These are phyloP conservation scores for Endoconidiophora polonica DNA, from an alignment of 2,329 filamentous ascomycete species.

Conservation along the genomic window DNA sequence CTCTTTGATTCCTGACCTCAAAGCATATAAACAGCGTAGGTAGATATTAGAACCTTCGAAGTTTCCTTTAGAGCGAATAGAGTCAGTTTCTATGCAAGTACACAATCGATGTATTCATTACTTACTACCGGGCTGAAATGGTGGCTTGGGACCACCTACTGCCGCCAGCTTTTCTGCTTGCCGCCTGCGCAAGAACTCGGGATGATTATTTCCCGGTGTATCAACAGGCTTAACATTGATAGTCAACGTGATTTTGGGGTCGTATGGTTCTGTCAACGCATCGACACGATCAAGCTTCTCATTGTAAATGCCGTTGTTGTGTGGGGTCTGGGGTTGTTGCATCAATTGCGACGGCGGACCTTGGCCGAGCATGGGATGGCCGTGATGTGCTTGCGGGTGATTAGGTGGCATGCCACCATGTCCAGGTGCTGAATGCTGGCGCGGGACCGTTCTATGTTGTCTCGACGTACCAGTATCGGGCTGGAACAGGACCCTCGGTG, in stretches of 20 bases:
- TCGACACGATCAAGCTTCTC: constrained; percentile 11
- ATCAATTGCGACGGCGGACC: constrained; percentile 2
- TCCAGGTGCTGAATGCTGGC: neutral
- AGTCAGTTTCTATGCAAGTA: constrained; percentile 11
- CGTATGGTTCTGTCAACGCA: constrained; percentile 29
- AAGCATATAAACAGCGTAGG: constrained; percentile 65
- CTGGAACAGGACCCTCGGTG: constrained; percentile 70
- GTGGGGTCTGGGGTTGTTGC: constrained; percentile 30
- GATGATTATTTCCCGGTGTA: constrained; percentile 58
- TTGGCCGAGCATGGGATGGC: constrained; percentile 13
- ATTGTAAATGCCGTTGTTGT: constrained; percentile 11
- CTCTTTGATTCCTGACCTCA: constrained; percentile 60
- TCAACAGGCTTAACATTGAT: constrained; percentile 49
- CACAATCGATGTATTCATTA: constrained; percentile 15
- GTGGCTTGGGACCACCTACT: constrained; percentile 30
- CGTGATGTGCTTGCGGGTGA: constrained; percentile 14
- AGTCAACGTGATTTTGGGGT: constrained; percentile 28
- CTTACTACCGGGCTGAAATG: constrained; percentile 46
- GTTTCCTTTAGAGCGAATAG: constrained; percentile 24
- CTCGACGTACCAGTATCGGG: constrained; percentile 55
- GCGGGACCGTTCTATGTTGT: constrained; percentile 20
- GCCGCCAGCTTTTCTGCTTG: constrained; percentile 18
- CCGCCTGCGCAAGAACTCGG: constrained; percentile 40
- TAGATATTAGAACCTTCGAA: constrained; percentile 81
- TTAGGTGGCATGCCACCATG: constrained; percentile 1